These are phyloP conservation scores for Penicillium hordei DNA, from an alignment of 2,329 filamentous ascomycete species.

Conservation along the genomic window DNA sequence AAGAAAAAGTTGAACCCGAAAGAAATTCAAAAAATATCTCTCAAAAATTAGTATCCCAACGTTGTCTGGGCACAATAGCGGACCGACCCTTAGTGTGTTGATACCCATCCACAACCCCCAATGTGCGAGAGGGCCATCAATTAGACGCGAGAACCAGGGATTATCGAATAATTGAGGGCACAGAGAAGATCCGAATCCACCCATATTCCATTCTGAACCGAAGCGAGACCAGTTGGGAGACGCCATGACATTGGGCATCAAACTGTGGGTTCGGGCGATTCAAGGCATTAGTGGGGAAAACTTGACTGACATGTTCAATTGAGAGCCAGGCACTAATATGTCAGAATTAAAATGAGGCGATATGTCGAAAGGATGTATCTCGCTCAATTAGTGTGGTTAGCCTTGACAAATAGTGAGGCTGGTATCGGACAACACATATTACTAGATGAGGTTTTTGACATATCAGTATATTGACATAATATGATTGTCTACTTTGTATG, in stretches of 20 bases:
- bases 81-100: constrained; percentile 29
- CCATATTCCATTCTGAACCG: constrained; percentile 23
- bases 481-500: constrained; percentile 3
- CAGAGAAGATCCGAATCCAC: constrained; percentile 15
- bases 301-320: constrained; percentile 26
- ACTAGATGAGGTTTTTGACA: constrained; percentile 1
- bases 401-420: constrained; percentile 13
- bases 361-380: not conserved
- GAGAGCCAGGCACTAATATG: constrained; percentile 9
- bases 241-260: constrained; percentile 30
- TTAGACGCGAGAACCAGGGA: not conserved
- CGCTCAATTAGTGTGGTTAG: constrained; percentile 1
- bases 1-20: constrained; percentile 3
- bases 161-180: constrained; percentile 1
- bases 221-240: constrained; percentile 24
- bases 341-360: constrained; percentile 1
- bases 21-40: constrained; percentile 14
- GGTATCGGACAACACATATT: constrained; percentile 6
- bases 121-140: constrained; percentile 17
- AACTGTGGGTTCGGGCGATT: constrained; percentile 21
- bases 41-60: constrained; percentile 12
- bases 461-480: not conserved
- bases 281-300: constrained; percentile 10
- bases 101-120: constrained; percentile 19
- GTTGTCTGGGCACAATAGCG: constrained; percentile 14